A percentile compares a stretch with the other conserved stretches of the same genome.
Evolutionary conservation across 768 basidiomycete species (phyloP).

Genomic region (Boletus bicolor): DNA sequence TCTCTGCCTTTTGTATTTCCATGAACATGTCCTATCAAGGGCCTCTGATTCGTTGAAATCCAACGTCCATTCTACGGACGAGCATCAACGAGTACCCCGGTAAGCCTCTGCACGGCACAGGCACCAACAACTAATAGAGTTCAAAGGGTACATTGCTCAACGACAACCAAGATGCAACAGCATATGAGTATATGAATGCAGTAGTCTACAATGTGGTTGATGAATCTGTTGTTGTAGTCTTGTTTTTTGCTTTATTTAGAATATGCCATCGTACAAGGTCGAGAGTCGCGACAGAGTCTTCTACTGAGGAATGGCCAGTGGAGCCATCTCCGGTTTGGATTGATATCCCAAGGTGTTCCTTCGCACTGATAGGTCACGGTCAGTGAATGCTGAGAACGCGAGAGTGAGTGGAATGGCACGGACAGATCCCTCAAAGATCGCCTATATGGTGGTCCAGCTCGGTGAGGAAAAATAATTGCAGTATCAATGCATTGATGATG

Average conservation of each 20-base stretch:
- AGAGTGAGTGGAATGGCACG: conserved; percentile 9
- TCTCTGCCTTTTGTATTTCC: background rate
- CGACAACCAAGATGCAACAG: background rate
- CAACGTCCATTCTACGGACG: background rate
- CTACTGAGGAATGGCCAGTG: conserved; percentile 84
- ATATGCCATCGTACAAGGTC: conserved; percentile 86
- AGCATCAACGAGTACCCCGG: background rate
- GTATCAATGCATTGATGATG: conserved; percentile 89
- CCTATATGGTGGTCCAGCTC: conserved; percentile 71
- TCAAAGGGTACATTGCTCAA: background rate
- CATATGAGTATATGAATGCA: background rate
- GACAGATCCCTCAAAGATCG: conserved; percentile 82
- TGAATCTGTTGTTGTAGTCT: conserved; percentile 13
- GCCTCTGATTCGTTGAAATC: conserved; percentile 28
- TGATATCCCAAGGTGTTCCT: conserved; percentile 72
- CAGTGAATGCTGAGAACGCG: conserved; percentile 1
- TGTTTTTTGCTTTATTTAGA: conserved; percentile 50
- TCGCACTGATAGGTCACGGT: conserved; percentile 48
- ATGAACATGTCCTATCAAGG: conserved; percentile 24
- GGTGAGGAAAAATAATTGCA: conserved; percentile 81
- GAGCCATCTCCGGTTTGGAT: conserved; percentile 80
- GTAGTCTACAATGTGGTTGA: background rate
- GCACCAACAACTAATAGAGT: background rate
- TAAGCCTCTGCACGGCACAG: background rate
- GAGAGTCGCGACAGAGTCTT: conserved; percentile 86